Conservation (phyloP, 371 early-diverging fungal genomes). For the Syncephalastrum sp. region DNA sequence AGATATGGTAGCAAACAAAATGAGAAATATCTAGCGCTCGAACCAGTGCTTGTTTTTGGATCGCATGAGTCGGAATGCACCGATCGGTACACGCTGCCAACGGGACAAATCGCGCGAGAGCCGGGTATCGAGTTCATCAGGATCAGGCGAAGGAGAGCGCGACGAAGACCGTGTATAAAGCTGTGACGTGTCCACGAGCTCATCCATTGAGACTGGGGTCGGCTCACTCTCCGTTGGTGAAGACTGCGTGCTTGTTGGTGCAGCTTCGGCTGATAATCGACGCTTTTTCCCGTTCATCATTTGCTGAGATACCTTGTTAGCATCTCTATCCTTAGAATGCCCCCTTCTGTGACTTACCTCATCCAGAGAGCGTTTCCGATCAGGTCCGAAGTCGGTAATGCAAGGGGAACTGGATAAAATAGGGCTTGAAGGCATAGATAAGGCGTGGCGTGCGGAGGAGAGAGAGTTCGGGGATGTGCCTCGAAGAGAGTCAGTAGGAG, state of each 20-base stretch:
- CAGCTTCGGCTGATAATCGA: background rate
- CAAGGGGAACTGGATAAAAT: conserved; percentile 5
- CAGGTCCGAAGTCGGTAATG: too few relatives aligned
- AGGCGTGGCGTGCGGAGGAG: conserved; percentile 17
- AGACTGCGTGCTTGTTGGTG: conserved; percentile 16
- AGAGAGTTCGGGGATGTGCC: background rate
- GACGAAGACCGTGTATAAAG: conserved; percentile 51
- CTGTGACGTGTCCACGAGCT: conserved; percentile 59
- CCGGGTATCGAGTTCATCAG: conserved; percentile 36
- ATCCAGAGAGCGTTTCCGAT: too few relatives aligned
- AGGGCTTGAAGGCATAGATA: conserved; percentile 1
- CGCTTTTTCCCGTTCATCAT: background rate
- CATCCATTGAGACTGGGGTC: conserved; percentile 55
- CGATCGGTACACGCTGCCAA: conserved; percentile 64
- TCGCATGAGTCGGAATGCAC: conserved; percentile 54
- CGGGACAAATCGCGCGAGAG: conserved; percentile 54
- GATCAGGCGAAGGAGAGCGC: conserved; percentile 51
- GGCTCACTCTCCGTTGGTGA: conserved; percentile 11
- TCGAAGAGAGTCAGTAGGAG: background rate
- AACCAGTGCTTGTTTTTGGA: conserved; percentile 46
- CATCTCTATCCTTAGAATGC: too few relatives aligned
- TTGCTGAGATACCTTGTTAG: background rate
- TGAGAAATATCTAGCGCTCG: conserved; percentile 24
- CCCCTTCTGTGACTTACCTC: too few relatives aligned
- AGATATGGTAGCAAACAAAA: too few relatives aligned